Evolutionary conservation across 1,284 basidiomycete species (phyloP), one percentile per base, ranked within the genome.

Genomic region (Ceratobasidium sp.): DNA sequence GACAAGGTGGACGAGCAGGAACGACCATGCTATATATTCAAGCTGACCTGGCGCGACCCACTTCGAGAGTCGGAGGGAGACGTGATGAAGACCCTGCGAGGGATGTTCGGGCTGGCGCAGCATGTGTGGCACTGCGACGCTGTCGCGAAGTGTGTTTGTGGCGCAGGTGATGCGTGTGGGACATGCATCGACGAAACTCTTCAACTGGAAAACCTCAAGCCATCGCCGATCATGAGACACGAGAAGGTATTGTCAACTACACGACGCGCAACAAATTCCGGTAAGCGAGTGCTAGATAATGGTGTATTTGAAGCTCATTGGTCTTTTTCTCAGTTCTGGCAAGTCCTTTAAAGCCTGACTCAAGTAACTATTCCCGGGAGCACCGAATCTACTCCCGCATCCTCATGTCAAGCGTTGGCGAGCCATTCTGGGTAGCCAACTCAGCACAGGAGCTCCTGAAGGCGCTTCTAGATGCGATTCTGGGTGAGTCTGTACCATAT

Each of bases 21-120:
- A 11, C 41, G 41, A 11, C 11, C 22, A 24, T 54, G 48, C 60
- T 73, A 56, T 45, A 33, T 73, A 4, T 33, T 73, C 9, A 73
- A 73, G 44, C 41, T 73, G 14, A 47, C 56, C 27, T 73, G 72
- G 72, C 59, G 72, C 14, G 59, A 64, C 41, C 48, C 72, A 27
- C 14, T 15, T n/a, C 45, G 31, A 9, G 50, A 54, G 7, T 47
- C 59, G 17, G 72, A 73, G 31, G 59, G 59, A 6, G 41, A 54
- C 7, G 22, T 64, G 15, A 8, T 63, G 29, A 29, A 73, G 15
- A 6, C 36, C 5, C 33, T 64, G 7, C 36, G 44, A 2, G 72
- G 72, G 15, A 64, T 57, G 15, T 73, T 54, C 22, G 72, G 72
- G 0, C 22, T 73, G 36, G 72, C 47, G n/a, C 72, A 73, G 29